These are phyloP conservation scores for Pseudonitzschia multiseries DNA, from an alignment of 108 stramenopile species.

Conservation along the genomic window DNA sequence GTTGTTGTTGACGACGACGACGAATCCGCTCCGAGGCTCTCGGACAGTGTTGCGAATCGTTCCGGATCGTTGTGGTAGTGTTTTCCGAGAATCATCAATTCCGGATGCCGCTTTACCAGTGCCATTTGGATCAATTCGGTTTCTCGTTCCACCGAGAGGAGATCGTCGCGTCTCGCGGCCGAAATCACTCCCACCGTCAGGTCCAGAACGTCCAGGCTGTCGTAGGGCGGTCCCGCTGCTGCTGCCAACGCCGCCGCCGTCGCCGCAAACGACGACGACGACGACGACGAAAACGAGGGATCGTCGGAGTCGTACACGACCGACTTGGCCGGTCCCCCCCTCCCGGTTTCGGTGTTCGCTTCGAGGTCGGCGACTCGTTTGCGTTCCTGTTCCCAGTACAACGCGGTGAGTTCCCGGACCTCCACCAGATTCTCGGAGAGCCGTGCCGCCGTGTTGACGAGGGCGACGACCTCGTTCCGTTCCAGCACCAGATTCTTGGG, in stretches of 20 bases:
- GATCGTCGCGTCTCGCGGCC: constrained; percentile 46
- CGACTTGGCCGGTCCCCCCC: too few relatives aligned
- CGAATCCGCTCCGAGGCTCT: too few relatives aligned
- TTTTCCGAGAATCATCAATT: constrained; percentile 72
- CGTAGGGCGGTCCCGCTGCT: too few relatives aligned
- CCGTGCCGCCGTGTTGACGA: constrained; percentile 85
- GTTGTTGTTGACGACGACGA: too few relatives aligned
- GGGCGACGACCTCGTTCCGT: constrained; percentile 89
- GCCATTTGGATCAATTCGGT: constrained; percentile 66
- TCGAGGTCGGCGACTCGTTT: constrained; percentile 23
- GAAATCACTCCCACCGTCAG: constrained; percentile 70
- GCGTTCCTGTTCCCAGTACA: constrained; percentile 70
- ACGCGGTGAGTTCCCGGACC: constrained; percentile 70
- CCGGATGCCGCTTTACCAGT: constrained; percentile 57
- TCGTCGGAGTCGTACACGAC: too few relatives aligned
- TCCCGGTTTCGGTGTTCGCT: constrained; percentile 6
- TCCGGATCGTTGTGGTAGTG: constrained; percentile 66
- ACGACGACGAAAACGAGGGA: too few relatives aligned
- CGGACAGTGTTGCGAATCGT: constrained; percentile 52
- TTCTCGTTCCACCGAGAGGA: constrained; percentile 64
- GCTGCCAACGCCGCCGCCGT: too few relatives aligned
- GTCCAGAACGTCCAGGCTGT: constrained; percentile 65
- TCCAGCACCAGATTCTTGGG: constrained; percentile 49
- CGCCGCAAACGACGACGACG: too few relatives aligned
- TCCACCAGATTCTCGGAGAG: constrained; percentile 76